Evolutionary conservation across 2,329 filamentous ascomycete species (phyloP).

Genomic region (Colletotrichum eleusines): DNA sequence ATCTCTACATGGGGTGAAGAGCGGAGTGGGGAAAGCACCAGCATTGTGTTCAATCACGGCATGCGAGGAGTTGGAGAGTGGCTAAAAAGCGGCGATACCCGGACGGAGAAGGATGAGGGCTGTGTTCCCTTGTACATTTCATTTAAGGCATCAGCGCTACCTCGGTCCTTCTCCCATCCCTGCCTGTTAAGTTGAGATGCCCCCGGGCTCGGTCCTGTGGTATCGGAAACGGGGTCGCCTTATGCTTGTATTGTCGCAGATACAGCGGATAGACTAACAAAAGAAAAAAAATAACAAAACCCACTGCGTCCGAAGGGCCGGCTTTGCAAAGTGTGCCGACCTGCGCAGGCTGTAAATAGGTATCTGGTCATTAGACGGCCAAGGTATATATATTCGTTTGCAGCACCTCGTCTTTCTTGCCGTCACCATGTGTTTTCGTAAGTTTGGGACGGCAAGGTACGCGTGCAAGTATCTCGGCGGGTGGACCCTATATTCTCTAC

Average conservation of each 20-base stretch:
- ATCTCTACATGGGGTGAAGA: constrained; percentile 30
- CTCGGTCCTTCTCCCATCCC: constrained; percentile 25
- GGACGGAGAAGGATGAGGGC: constrained; percentile 20
- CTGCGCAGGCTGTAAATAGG: constrained; percentile 40
- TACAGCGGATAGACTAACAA: constrained; percentile 38
- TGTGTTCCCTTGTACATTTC: constrained; percentile 38
- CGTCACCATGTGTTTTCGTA: rapidly evolving
- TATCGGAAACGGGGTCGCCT: constrained; percentile 26
- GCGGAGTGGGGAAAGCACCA: constrained; percentile 19
- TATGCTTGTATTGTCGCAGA: constrained; percentile 31
- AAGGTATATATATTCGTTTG: constrained; percentile 35
- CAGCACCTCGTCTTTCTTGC: constrained; percentile 5
- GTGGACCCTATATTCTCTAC: neutral
- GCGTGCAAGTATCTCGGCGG: too few relatives aligned
- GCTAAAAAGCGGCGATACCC: constrained; percentile 34
- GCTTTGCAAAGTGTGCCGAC: constrained; percentile 24
- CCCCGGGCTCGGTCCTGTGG: neutral
- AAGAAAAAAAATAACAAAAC: constrained; percentile 30
- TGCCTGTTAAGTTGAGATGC: constrained; percentile 35
- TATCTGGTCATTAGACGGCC: constrained; percentile 27
- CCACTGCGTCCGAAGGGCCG: constrained; percentile 35
- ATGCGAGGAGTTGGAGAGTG: constrained; percentile 36
- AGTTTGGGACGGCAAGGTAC: neutral
- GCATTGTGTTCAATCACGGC: constrained; percentile 16
- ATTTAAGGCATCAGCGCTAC: constrained; percentile 14